phyloP scores from a whole-genome alignment of 1,284 basidiomycete species.

The Tylopilus microsporus region DNA sequence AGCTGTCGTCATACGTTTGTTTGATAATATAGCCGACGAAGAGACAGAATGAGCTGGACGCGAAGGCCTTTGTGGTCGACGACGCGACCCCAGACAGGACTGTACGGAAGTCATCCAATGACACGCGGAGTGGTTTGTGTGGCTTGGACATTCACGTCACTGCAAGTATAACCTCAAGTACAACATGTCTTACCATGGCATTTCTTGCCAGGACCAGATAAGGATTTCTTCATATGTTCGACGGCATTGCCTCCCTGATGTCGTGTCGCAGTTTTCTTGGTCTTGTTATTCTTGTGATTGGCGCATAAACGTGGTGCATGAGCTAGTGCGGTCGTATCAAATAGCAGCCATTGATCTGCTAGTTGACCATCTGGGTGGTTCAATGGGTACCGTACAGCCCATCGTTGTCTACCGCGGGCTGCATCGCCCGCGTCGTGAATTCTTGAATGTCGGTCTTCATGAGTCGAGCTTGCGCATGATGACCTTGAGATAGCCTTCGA shows the following conservation, averaged over 20 bases:
- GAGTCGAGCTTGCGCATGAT: constrained; percentile 94
- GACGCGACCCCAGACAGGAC: constrained; percentile 62
- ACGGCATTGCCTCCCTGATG: constrained; percentile 69
- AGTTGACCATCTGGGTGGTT: constrained; percentile 95
- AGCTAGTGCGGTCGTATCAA: constrained; percentile 43
- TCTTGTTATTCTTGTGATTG: constrained; percentile 88
- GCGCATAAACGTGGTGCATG: constrained; percentile 84
- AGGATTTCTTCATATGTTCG: constrained; percentile 81
- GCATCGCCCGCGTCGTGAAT: constrained; percentile 78
- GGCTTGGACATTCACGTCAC: constrained; percentile 47
- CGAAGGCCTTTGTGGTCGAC: constrained; percentile 62
- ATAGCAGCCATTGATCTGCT: constrained; percentile 49
- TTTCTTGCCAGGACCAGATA: constrained; percentile 71
- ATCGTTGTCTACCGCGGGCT: constrained; percentile 86
- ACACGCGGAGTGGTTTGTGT: constrained; percentile 80
- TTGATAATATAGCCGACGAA: constrained; percentile 65
- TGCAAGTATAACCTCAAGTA: neutral
- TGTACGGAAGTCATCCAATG: constrained; percentile 73
- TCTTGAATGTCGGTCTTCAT: constrained; percentile 88
- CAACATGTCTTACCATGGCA: constrained; percentile 51
- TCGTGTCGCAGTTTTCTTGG: constrained; percentile 58
- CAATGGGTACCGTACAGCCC: constrained; percentile 90
- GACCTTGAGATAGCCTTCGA: constrained; percentile 30
- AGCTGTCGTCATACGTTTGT: constrained; percentile 53
- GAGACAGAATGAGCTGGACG: constrained; percentile 44